Evolutionary conservation across 805 yeast species (phyloP), one percentile per base, ranked within the genome.

Genomic region (Cyberlindnera subsufficiens): DNA sequence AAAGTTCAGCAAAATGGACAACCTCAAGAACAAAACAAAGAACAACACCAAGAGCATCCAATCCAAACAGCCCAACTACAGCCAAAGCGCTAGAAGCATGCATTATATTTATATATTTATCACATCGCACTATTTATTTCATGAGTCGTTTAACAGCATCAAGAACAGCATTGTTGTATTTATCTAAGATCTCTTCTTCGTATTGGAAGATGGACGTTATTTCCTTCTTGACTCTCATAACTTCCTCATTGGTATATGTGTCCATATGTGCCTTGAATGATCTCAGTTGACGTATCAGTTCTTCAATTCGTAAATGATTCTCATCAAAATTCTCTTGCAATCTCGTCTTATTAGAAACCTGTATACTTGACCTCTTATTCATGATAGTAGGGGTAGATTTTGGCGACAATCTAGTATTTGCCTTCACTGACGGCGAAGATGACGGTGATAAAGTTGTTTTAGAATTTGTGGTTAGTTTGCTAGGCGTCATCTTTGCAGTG

Each of bases 61-160:
- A 67, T 71, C 17, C 60, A 64, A 37, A 38, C 66, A 3, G 67
- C 77, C 4, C 44, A 56, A 0, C 60, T 72, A 20, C 66, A 64
- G 44, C 72, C 75, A 27, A 58, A 67, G 43, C 42, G 54, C 35
- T 46, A 52, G 39, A 22, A 16, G 14, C 39, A 17, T 13, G 17
- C 10, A 19, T 33, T 10, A 51, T 36, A 56, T 39, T 44, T 35
- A 32, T 45, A 42, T 42, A 44, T 37, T 13, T 29, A 16, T 22
- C 11, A 22, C 11, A 22, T 9, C 27, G 10, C 27, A 9, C 10
- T 22, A 22, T 22, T 22, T 22, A 22, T 22, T 20, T 37, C 20
- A 44, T 49, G 20, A 37, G n/a, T 25, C 20, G 37, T 31, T 39
- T 40, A 38, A 52, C 32, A 10, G 50, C 47, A 39, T 38, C 47